Evolutionary conservation across 805 yeast species (phyloP).

Genomic region (Suhomyces sp.): DNA sequence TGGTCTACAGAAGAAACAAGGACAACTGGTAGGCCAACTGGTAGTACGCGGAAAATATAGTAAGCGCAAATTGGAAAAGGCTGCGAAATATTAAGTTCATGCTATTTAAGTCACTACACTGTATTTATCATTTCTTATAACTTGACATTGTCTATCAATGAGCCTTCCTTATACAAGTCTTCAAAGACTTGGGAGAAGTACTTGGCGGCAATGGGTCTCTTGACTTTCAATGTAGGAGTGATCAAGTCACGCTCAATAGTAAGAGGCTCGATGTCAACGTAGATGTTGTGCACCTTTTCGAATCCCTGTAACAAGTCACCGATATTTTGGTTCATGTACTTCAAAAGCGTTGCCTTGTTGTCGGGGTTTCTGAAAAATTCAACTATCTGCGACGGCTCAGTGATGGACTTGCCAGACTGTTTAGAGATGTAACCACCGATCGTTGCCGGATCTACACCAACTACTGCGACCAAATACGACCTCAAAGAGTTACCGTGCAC

Average conservation of each 20-base stretch:
- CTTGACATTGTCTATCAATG: conserved; percentile 10
- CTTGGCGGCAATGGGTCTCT: conserved; percentile 48
- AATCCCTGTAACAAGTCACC: conserved; percentile 18
- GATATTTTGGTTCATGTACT: conserved; percentile 14
- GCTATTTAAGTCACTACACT: not conserved
- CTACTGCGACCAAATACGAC: conserved; percentile 19
- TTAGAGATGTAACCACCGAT: conserved; percentile 4
- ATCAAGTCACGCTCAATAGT: conserved; percentile 21
- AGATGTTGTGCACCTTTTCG: conserved; percentile 22
- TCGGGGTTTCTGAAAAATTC: conserved; percentile 13
- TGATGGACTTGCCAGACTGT: not conserved
- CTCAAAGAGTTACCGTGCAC: conserved; percentile 24
- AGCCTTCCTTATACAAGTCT: conserved; percentile 48
- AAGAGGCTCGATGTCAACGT: conserved; percentile 27
- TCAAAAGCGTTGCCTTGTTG: conserved; percentile 12
- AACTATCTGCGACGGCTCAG: not conserved
- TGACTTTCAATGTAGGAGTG: conserved; percentile 45
- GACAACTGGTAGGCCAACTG: conserved; percentile 57
- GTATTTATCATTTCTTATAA: not conserved
- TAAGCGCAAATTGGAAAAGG: conserved; percentile 19
- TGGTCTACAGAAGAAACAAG: conserved; percentile 22
- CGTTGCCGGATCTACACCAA: conserved; percentile 20
- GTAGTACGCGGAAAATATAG: conserved; percentile 36
- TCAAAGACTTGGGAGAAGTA: conserved; percentile 39
- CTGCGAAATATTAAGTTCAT: not conserved